phyloP scores from a whole-genome alignment of 192 early-diverging fungal species.

The Borealophlyctis nickersoniae region DNA sequence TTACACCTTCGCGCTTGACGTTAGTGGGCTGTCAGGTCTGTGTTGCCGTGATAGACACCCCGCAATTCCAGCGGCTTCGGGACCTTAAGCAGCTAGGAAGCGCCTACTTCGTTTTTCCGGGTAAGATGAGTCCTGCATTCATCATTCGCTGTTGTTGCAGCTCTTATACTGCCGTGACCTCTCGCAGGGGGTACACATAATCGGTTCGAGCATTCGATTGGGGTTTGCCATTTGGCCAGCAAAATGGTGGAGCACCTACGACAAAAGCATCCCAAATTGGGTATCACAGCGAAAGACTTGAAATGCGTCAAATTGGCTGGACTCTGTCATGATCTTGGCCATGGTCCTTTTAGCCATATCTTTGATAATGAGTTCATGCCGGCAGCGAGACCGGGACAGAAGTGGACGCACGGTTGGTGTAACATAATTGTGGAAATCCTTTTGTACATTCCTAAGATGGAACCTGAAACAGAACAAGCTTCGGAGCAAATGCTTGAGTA shows the following conservation, averaged over 20 bases:
- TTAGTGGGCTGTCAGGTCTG: not conserved
- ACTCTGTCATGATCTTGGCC: conserved; percentile 93
- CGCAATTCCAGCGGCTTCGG: conserved; percentile 94
- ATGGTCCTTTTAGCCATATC: conserved; percentile 93
- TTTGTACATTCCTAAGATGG: conserved; percentile 2
- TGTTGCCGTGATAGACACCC: conserved; percentile 63
- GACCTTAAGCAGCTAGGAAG: conserved; percentile 87
- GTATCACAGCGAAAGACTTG: conserved; percentile 73
- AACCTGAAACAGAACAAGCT: conserved; percentile 35
- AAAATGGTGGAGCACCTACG: conserved; percentile 67
- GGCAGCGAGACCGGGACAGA: conserved; percentile 27
- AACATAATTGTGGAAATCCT: conserved; percentile 7
- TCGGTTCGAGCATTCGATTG: conserved; percentile 93
- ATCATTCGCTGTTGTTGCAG: not conserved
- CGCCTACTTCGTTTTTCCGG: conserved; percentile 85
- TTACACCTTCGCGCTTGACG: too few species aligned
- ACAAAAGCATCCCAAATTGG: conserved; percentile 73
- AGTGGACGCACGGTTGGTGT: conserved; percentile 42
- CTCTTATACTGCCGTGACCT: not conserved
- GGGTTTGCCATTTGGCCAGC: conserved; percentile 79
- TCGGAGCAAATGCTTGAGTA: conserved; percentile 85
- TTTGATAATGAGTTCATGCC: conserved; percentile 93
- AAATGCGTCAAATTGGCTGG: conserved; percentile 88
- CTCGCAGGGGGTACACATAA: conserved; percentile 84
- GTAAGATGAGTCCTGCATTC: conserved; percentile 6